phyloP scores from a whole-genome alignment of 2,329 filamentous ascomycete genomes.

The Xenoacremonium recifei region DNA sequence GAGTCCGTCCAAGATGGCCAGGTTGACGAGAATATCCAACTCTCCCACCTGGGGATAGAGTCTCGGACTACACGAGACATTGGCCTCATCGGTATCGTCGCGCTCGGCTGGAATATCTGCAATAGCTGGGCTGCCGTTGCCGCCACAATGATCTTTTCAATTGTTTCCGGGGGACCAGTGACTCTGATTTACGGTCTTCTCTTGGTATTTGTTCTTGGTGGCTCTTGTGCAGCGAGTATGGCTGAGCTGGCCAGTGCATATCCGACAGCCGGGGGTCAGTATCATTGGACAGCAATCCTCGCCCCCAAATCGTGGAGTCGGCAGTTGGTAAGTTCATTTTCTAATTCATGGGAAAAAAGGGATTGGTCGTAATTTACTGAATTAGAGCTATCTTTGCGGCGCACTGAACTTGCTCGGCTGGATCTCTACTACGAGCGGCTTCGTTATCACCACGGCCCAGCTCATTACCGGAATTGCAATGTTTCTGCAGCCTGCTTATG shows the following conservation, averaged over 20 bases:
- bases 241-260: constrained; percentile 10
- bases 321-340: constrained; percentile 8
- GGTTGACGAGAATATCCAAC: constrained; percentile 4
- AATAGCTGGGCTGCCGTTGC: constrained; percentile 13
- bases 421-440: constrained; percentile 8
- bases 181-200: constrained; percentile 9
- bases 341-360: neutral
- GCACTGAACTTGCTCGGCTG: constrained; percentile 9
- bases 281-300: constrained; percentile 34
- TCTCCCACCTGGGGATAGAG: constrained; percentile 9
- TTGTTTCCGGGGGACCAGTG: constrained; percentile 8
- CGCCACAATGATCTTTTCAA: constrained; percentile 19
- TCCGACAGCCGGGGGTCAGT: constrained; percentile 29
- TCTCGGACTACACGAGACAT: constrained; percentile 9
- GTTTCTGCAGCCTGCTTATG: constrained; percentile 5
- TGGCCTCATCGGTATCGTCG: constrained; percentile 10
- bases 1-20: constrained; percentile 8
- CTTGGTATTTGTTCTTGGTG: constrained; percentile 9
- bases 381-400: constrained; percentile 10
- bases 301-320: constrained; percentile 20
- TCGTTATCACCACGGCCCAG: constrained; percentile 8
- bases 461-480: constrained; percentile 6
- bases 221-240: constrained; percentile 10
- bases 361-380: neutral
- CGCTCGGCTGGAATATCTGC: constrained; percentile 13